Base-by-base conservation (phyloP, 257 asterid species). In the Linaria vulgaris region DNA sequence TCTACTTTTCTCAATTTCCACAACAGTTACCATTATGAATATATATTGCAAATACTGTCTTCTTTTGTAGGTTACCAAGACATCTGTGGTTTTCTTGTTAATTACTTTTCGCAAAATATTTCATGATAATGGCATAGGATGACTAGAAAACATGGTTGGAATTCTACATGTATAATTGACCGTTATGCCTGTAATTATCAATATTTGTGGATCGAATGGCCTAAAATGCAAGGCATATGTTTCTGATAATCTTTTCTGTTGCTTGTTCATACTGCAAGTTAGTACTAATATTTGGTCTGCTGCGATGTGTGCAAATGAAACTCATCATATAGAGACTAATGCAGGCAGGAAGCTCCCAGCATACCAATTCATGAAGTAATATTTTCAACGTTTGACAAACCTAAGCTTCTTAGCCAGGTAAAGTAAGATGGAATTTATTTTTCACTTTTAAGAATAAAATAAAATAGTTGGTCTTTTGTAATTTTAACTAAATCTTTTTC, bases 371-470 rank as follows among this genome's bases (percentile, higher is more conserved):
- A 88, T 72, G 96, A 91, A 84, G 76, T 91, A 41, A 86, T 88
- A 53, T 88, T 91, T 84, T 88, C 98, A 37, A 83, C 98, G 49
- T 56, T 68, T 63, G 96, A 91, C 88, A 88, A 88, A 83, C 96
- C 96, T 34, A 91, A 86, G 81, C 96, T 88, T 76, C 95, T 91
- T 55, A 88, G 96, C 68, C 88, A 91, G 98, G 96, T 91, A 79
- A 72, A 65, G 22, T 21, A 13, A 71, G 59, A 58, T 58, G 69
- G 23, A 52, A 60, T 52, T 63, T 45, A 44, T 56, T 47, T 44
- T 43, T 69, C 60, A 41, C 22, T 69, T 59, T 27, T 2, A 27
- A 27, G 6, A 2, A 27, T 27, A n/a, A n/a, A n/a, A n/a, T n/a
- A n/a, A 61, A 20, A 49, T 58, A 25, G 50, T 5, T 56, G 25